Conservation (phyloP, 2,329 filamentous ascomycete genomes). For the Dryadomyces quercus-mongolicae region DNA sequence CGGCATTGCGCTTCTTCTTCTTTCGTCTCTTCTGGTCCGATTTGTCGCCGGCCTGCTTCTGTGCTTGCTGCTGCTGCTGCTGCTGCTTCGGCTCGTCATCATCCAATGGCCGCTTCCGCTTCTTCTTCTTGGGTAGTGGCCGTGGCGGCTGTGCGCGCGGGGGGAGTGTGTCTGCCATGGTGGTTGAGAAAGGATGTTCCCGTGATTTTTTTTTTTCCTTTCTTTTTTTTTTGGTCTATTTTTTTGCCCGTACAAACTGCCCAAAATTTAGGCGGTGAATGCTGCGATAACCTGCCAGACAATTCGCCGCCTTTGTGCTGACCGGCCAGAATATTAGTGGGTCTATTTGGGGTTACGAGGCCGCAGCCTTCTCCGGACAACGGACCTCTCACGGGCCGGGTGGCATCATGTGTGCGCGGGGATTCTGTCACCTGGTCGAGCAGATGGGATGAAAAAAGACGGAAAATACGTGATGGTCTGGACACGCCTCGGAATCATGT, state of each 20-base stretch:
- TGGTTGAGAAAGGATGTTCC: neutral
- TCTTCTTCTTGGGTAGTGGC: neutral
- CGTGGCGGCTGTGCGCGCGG: neutral
- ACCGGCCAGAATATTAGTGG: too few relatives aligned
- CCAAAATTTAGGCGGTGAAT: neutral
- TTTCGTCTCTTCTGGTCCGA: conserved; percentile 2
- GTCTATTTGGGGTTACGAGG: too few relatives aligned
- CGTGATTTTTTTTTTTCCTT: neutral
- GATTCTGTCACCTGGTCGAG: too few relatives aligned
- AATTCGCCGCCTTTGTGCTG: neutral
- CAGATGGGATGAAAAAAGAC: too few relatives aligned
- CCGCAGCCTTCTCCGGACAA: neutral
- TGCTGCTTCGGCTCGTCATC: neutral
- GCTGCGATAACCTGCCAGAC: too few relatives aligned
- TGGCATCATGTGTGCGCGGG: too few relatives aligned
- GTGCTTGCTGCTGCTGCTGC: neutral
- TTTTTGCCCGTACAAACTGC: neutral
- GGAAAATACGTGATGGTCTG: too few relatives aligned
- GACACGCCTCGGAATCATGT: too few relatives aligned
- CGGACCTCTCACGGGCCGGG: too few relatives aligned
- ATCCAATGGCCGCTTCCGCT: neutral
- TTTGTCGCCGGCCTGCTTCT: neutral
- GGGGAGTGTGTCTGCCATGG: neutral
- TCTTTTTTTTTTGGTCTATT: neutral
- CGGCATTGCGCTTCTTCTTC: conserved; percentile 5